Base-by-base conservation (phyloP, 2,329 filamentous ascomycete genomes). In the Trichoderma asperellum region DNA sequence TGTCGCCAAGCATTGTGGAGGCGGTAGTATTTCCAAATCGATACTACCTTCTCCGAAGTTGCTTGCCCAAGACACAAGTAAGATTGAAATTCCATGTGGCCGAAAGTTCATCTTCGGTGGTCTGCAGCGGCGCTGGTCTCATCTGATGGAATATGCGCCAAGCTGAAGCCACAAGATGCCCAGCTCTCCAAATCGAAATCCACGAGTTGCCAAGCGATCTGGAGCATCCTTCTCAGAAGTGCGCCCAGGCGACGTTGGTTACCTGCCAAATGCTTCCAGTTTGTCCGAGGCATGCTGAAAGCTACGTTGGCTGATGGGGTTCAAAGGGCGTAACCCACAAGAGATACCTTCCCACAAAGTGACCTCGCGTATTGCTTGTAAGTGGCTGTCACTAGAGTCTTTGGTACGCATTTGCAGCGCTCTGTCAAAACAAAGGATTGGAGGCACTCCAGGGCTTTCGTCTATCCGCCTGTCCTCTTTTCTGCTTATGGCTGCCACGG, bases 121-220 rank as follows among this genome's bases (percentile, higher is more conserved):
- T 12, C 11, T 32, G 52, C 8, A 6, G 11, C 11, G 12, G 4
- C 7, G 21, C 37, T 40, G 34, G 14, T 24, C 29, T 43, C 24
- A 43, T 7, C 18, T 16, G 24, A 29, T 4, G 29, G 12, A 8
- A 35, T n/a, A 16, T 8, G 7, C 27, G 62, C 10, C 49, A 65
- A 56, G 52, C 52, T 56, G 29, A 52, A 35, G 2, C 12, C 52
- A 56, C 34, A 18, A 43, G 52, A 43, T 40, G 24, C 52, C 32
- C 35, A 56, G 27, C 18, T 12, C 27, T 16, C 59, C 12, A 62
- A 43, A 34, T 52, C n/a, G 32, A 32, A 37, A 2, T 37, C 18
- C 21, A 24, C 21, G 37, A 29, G n/a, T 64, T 21, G 61, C 61
- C 61, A 40, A 55, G 61, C 53, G 61, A 55, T 64, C 49, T 40